Conservation (phyloP, 2,329 filamentous ascomycete species). For the Colletotrichum cereale region DNA sequence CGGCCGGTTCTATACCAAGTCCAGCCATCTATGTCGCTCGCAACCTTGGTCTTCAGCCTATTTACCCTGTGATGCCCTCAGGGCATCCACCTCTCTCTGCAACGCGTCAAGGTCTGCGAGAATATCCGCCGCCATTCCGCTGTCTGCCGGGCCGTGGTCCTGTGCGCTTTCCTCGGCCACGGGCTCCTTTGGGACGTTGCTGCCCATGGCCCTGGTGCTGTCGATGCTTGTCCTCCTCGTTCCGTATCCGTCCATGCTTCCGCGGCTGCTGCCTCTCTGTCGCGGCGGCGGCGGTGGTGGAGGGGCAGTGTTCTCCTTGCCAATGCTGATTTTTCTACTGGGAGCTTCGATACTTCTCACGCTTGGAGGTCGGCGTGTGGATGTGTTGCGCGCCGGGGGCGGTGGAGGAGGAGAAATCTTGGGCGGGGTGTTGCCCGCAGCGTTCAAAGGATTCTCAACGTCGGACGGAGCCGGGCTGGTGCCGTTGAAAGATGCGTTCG, state of each 20-base stretch:
- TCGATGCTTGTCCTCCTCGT: conserved; percentile 51
- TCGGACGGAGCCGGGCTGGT: conserved; percentile 26
- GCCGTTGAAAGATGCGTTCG: conserved; percentile 17
- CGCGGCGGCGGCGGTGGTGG: conserved; percentile 65
- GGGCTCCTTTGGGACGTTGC: conserved; percentile 47
- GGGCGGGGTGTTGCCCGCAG: conserved; percentile 7
- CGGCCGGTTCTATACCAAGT: conserved; percentile 22
- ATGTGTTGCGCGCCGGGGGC: conserved; percentile 59
- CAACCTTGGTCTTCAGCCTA: conserved; percentile 19
- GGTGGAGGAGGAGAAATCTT: conserved; percentile 56
- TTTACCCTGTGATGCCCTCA: conserved; percentile 59
- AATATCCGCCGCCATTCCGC: conserved; percentile 66
- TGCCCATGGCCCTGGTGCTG: conserved; percentile 41
- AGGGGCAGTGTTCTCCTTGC: conserved; percentile 22
- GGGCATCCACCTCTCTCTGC: conserved; percentile 80
- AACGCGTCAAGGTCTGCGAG: conserved; percentile 79
- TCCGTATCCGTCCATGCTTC: conserved; percentile 53
- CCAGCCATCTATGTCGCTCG: conserved; percentile 20
- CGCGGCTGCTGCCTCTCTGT: conserved; percentile 60
- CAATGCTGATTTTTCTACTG: conserved; percentile 29
- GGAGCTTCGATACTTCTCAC: conserved; percentile 55
- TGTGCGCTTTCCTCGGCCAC: conserved; percentile 42
- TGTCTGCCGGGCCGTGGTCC: conserved; percentile 43
- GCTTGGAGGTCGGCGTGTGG: conserved; percentile 59
- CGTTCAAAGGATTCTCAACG: background rate